phyloP scores from a whole-genome alignment of 2,329 filamentous ascomycete genomes.

The Trichophaea hybrida region DNA sequence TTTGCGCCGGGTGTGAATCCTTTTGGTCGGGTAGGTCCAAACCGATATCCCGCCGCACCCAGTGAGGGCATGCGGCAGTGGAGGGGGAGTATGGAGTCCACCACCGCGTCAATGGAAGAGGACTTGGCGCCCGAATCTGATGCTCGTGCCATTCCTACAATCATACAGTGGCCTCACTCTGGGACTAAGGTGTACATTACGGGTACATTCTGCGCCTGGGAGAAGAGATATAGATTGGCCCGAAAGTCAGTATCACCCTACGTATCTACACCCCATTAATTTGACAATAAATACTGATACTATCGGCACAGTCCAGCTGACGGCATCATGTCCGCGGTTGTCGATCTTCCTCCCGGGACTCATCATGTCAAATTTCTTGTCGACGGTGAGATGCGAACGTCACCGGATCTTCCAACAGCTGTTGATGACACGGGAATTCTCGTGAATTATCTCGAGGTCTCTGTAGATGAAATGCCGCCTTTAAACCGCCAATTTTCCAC shows the following conservation, averaged over 20 bases:
- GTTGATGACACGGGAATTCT: conserved; percentile 97
- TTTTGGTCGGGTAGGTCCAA: conserved; percentile 4
- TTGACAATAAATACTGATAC: conserved; percentile 29
- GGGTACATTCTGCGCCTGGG: conserved; percentile 94
- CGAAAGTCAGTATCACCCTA: conserved; percentile 50
- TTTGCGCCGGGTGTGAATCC: conserved; percentile 7
- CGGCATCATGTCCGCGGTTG: conserved; percentile 57
- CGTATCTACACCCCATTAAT: background rate
- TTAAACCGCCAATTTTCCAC: conserved; percentile 24
- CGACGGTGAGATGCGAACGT: conserved; percentile 83
- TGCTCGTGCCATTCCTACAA: conserved; percentile 64
- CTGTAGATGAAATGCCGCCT: conserved; percentile 50
- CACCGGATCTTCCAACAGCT: conserved; percentile 73
- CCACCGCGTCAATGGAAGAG: conserved; percentile 60
- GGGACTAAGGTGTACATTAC: conserved; percentile 89
- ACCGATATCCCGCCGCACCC: background rate
- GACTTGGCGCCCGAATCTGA: conserved; percentile 42
- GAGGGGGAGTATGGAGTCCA: conserved; percentile 38
- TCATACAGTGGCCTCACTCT: conserved; percentile 63
- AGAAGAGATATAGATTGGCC: conserved; percentile 78
- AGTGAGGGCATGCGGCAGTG: conserved; percentile 21
- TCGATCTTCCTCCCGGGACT: conserved; percentile 79
- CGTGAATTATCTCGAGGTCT: conserved; percentile 96
- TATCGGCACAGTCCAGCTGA: conserved; percentile 30
- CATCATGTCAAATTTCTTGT: conserved; percentile 95